These are phyloP conservation scores for Cyclotella choctawhatcheeana DNA, from an alignment of 108 stramenopile genomes.

Conservation along the genomic window DNA sequence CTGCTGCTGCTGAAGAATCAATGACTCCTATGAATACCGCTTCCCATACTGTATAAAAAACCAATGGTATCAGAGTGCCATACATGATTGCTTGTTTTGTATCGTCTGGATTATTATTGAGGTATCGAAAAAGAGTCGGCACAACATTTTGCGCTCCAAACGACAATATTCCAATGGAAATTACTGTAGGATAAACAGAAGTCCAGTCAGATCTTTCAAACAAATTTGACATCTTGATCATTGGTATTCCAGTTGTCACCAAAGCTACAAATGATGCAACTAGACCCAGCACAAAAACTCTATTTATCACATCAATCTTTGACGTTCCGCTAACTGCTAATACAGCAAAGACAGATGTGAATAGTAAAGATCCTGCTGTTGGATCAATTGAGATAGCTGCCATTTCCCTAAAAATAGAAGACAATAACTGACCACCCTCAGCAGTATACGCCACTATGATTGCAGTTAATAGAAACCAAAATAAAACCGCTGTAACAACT, in stretches of 20 bases:
- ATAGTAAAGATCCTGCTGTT: conserved; percentile 35
- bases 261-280: conserved; percentile 38
- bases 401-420: conserved; percentile 28
- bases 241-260: conserved; percentile 26
- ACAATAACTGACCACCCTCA: conserved; percentile 45
- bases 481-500: conserved; percentile 42
- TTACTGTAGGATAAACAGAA: conserved; percentile 39
- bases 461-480: conserved; percentile 54
- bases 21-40: conserved; percentile 49
- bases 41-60: conserved; percentile 50
- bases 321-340: conserved; percentile 39
- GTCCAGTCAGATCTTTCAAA: conserved; percentile 30
- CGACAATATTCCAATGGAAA: conserved; percentile 55
- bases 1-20: conserved; percentile 23
- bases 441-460: conserved; percentile 51
- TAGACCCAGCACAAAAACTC: conserved; percentile 48
- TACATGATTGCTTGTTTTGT: conserved; percentile 45
- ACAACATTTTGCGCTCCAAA: conserved; percentile 59
- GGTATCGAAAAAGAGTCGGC: conserved; percentile 48
- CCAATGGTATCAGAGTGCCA: conserved; percentile 42
- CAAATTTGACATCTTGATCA: conserved; percentile 32
- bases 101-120: conserved; percentile 35
- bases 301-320: conserved; percentile 39
- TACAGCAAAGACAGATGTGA: conserved; percentile 36
- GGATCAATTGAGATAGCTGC: conserved; percentile 16